These are phyloP conservation scores for Malus hybrid DNA, from an alignment of 331 rosid genomes.

Conservation along the genomic window DNA sequence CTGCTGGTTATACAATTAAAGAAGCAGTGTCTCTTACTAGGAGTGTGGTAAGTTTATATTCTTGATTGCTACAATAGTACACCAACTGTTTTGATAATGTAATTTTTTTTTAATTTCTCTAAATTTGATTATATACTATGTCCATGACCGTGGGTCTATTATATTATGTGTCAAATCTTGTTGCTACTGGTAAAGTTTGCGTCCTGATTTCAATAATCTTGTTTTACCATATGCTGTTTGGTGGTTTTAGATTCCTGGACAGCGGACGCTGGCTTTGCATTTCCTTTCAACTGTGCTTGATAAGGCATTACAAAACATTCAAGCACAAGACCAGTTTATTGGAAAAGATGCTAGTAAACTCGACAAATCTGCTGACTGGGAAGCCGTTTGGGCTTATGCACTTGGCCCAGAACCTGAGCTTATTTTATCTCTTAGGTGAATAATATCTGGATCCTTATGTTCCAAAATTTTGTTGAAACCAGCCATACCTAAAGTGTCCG, in stretches of 20 bases:
- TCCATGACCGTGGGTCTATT: not conserved
- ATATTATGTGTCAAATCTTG: not conserved
- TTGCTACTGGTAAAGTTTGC: not conserved
- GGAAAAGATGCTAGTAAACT: constrained; percentile 22
- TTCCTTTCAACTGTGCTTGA: constrained; percentile 67
- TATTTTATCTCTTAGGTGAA: constrained; percentile 69
- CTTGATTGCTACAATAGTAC: constrained; percentile 10
- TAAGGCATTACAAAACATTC: constrained; percentile 50
- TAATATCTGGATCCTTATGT: constrained; percentile 11
- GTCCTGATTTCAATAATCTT: not conserved
- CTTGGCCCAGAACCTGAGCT: constrained; percentile 99
- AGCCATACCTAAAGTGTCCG: not conserved
- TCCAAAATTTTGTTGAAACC: constrained; percentile 8
- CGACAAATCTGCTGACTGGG: constrained; percentile 60
- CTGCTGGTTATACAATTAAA: constrained; percentile 85
- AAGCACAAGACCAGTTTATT: constrained; percentile 31
- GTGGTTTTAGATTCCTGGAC: constrained; percentile 75
- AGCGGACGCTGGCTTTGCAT: constrained; percentile 74
- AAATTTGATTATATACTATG: not conserved
- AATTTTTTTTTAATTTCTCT: not conserved
- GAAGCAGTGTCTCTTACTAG: constrained; percentile 77
- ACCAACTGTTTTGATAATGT: constrained; percentile 1
- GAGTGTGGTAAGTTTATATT: constrained; percentile 70
- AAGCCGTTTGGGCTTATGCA: constrained; percentile 86
- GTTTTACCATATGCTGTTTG: not conserved